Conservation (phyloP, 2,329 filamentous ascomycete genomes). For the Orbilia oligospora region DNA sequence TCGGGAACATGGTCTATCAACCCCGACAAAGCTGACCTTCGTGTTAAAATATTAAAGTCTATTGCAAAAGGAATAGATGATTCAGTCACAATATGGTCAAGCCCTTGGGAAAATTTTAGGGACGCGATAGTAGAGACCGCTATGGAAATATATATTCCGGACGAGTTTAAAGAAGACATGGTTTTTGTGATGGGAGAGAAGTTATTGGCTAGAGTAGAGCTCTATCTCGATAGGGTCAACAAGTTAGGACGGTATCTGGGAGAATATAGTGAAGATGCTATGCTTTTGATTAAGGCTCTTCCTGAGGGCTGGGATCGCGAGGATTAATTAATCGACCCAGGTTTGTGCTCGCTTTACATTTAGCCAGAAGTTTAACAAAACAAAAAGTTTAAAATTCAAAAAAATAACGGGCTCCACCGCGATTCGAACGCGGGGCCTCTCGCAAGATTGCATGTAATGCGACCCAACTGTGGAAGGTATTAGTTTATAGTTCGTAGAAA, state of each 20-base stretch:
- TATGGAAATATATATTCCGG: background rate
- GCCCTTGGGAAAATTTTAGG: background rate
- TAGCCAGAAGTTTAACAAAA: background rate
- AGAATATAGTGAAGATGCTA: background rate
- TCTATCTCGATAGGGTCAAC: background rate
- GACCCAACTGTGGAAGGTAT: conserved; percentile 25
- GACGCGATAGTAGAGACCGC: background rate
- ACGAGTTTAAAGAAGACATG: background rate
- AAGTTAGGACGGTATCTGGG: background rate
- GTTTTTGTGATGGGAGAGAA: background rate
- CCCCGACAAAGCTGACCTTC: conserved; percentile 1
- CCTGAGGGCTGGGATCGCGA: conserved; percentile 6
- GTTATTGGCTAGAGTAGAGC: background rate
- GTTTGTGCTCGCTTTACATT: too few relatives aligned
- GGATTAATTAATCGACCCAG: background rate
- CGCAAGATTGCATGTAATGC: conserved; percentile 47
- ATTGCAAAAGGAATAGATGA: background rate
- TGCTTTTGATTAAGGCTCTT: background rate
- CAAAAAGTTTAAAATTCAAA: background rate
- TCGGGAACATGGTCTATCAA: background rate
- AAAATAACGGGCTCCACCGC: conserved; percentile 45
- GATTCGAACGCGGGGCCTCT: conserved; percentile 57
- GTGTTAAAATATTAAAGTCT: background rate
- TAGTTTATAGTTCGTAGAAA: too few relatives aligned
- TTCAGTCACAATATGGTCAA: background rate